Conservation (phyloP, 1,284 basidiomycete genomes). For the Cutaneotrichosporon dermatis region DNA sequence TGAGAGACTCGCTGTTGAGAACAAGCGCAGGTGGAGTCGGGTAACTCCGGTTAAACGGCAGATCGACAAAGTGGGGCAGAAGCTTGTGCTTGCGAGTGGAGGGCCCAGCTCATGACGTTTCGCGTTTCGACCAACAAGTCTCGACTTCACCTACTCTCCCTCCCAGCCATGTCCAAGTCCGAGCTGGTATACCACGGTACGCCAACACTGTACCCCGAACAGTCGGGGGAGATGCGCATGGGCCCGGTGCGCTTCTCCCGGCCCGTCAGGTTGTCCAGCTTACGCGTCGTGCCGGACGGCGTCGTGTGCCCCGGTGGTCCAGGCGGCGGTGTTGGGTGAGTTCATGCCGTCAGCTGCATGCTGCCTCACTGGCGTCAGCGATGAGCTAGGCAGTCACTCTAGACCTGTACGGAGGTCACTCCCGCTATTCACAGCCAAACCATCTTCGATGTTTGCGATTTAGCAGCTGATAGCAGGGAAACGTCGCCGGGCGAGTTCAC, state of each 20-base stretch:
- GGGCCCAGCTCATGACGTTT: not conserved
- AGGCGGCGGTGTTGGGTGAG: slow-evolving; percentile 10
- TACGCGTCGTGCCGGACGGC: slow-evolving; percentile 10
- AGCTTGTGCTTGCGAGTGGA: not conserved
- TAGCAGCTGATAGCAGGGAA: slow-evolving; percentile 6
- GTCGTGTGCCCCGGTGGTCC: not conserved
- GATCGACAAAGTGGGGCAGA: too few relatives aligned
- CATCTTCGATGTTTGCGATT: too few relatives aligned
- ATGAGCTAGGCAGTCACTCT: not conserved
- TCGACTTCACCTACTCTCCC: not conserved
- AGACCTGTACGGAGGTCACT: not conserved
- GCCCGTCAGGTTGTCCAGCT: slow-evolving; percentile 6
- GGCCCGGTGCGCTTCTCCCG: slow-evolving; percentile 10
- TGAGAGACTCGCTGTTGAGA: too few relatives aligned
- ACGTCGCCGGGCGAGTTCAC: slow-evolving; percentile 7
- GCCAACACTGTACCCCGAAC: slow-evolving; percentile 8
- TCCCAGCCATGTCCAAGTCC: not conserved
- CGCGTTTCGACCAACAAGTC: not conserved
- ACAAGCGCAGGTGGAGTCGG: too few relatives aligned
- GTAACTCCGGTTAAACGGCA: too few relatives aligned
- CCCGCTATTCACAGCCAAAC: too few relatives aligned
- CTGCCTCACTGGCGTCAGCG: too few relatives aligned
- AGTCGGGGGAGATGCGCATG: not conserved
- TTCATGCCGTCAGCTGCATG: not conserved
- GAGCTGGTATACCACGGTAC: slow-evolving; percentile 16